Percentiles rank a stretch among this genome's conserved stretches.
phyloP scores from a whole-genome alignment of 768 basidiomycete species.

The Suillus weaverae region DNA sequence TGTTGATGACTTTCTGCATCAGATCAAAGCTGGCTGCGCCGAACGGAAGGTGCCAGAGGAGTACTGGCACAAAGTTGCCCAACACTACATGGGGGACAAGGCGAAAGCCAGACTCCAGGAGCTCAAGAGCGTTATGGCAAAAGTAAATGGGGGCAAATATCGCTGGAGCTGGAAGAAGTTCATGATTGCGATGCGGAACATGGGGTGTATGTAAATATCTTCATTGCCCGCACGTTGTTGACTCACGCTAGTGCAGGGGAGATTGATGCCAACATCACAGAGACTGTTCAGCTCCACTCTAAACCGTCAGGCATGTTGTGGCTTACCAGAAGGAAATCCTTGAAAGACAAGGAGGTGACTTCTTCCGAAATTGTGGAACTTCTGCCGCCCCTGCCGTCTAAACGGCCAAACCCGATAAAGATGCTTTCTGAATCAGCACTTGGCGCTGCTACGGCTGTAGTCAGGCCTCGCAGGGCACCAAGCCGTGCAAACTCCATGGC shows the following conservation, averaged over 20 bases:
- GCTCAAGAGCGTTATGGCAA: constrained; percentile 69
- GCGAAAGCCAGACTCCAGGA: constrained; percentile 67
- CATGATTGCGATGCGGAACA: constrained; percentile 73
- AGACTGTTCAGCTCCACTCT: constrained; percentile 59
- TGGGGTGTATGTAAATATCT: constrained; percentile 64
- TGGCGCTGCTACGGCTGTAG: constrained; percentile 27
- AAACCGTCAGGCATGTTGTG: constrained; percentile 52
- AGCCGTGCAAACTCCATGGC: constrained; percentile 33
- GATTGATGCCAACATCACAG: constrained; percentile 59
- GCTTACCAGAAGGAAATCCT: constrained; percentile 48
- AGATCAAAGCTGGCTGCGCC: constrained; percentile 70
- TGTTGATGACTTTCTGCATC: constrained; percentile 72
- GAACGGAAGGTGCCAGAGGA: constrained; percentile 74
- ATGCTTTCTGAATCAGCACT: constrained; percentile 33
- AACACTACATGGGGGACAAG: constrained; percentile 71
- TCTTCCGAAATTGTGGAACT: constrained; percentile 23
- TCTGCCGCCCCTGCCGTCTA: constrained; percentile 24
- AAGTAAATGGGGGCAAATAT: constrained; percentile 76
- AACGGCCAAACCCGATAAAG: constrained; percentile 38
- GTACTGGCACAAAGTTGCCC: constrained; percentile 81
- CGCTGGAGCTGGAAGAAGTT: constrained; percentile 85
- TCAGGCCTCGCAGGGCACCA: constrained; percentile 28
- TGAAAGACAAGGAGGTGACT: constrained; percentile 36
- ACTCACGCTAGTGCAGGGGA: constrained; percentile 48
- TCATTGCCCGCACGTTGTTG: not conserved